A percentile compares a stretch with the other conserved stretches of the same genome.
Conservation (phyloP, 208 protist species). For the Herpetomonas muscarum region DNA sequence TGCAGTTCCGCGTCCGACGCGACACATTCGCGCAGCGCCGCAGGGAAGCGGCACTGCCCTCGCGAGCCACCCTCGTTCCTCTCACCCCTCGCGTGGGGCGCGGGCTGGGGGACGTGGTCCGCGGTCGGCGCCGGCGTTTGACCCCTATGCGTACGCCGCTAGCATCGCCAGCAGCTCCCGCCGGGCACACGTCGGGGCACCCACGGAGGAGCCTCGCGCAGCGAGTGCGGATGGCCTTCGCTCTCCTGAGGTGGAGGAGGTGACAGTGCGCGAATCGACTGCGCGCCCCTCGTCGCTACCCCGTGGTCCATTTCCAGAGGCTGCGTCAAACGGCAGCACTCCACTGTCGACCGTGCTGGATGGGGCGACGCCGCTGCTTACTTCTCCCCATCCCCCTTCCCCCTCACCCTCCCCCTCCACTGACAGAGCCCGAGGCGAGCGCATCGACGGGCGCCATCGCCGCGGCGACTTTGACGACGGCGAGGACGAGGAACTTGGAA, state of each 20-base stretch:
- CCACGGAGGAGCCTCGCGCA: no score
- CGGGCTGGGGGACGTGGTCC: no score
- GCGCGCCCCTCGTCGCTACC: constrained; percentile 12
- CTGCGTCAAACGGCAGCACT: neutral
- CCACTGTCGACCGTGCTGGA: no score
- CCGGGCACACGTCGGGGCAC: neutral
- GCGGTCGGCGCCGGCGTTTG: constrained; percentile 5
- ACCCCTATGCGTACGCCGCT: constrained; percentile 27
- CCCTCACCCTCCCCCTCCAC: neutral
- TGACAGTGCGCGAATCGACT: constrained; percentile 5
- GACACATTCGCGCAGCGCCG: no score
- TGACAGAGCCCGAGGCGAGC: neutral
- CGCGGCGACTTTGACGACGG: no score
- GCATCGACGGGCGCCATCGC: no score
- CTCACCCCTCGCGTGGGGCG: no score
- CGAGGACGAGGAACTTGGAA: neutral
- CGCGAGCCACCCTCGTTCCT: no score
- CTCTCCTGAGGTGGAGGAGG: neutral
- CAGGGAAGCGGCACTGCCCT: no score
- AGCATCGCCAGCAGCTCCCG: constrained; percentile 10
- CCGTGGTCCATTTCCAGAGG: neutral
- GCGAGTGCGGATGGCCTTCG: neutral
- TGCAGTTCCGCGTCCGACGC: no score
- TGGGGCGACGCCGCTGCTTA: no score
- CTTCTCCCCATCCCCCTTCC: no score